Conservation (phyloP, 2,329 filamentous ascomycete species). For the Penicillium frequentans region DNA sequence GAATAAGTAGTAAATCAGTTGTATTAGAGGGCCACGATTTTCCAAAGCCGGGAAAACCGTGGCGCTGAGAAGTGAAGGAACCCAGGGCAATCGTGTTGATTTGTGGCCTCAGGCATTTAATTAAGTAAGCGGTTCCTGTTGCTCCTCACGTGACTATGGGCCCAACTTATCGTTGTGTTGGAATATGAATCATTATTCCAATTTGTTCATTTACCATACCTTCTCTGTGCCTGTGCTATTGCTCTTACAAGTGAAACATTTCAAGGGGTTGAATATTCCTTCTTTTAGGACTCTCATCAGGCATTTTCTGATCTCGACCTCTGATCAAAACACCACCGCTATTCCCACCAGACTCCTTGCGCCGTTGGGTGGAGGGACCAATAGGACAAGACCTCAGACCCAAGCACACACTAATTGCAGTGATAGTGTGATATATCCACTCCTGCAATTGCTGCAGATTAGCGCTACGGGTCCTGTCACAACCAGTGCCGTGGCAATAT, state of each 20-base stretch:
- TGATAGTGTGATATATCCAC: constrained; percentile 5
- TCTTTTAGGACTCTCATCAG: not conserved
- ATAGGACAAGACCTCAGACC: not conserved
- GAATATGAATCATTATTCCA: not conserved
- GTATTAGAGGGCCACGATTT: not conserved
- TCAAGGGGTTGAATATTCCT: not conserved
- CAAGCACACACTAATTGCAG: not conserved
- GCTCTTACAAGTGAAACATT: not conserved
- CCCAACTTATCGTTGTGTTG: not conserved
- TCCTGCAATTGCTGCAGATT: not conserved
- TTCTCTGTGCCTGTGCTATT: not conserved
- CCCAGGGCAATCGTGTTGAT: constrained; percentile 3
- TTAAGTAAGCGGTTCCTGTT: constrained; percentile 10
- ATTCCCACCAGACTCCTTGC: not conserved
- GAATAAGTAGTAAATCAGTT: not conserved
- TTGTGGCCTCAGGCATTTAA: constrained; percentile 10
- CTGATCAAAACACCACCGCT: not conserved
- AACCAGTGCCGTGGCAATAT: constrained; percentile 1
- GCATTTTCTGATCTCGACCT: not conserved
- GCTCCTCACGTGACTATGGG: not conserved
- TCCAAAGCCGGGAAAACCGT: not conserved
- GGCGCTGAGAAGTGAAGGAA: not conserved
- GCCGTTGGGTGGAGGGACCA: not conserved
- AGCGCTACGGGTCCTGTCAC: not conserved
- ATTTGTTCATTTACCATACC: not conserved